Percentiles rank a stretch among this genome's conserved stretches.
phyloP scores from a whole-genome alignment of 306 rosid species.

The Cicer pinnatifidum region DNA sequence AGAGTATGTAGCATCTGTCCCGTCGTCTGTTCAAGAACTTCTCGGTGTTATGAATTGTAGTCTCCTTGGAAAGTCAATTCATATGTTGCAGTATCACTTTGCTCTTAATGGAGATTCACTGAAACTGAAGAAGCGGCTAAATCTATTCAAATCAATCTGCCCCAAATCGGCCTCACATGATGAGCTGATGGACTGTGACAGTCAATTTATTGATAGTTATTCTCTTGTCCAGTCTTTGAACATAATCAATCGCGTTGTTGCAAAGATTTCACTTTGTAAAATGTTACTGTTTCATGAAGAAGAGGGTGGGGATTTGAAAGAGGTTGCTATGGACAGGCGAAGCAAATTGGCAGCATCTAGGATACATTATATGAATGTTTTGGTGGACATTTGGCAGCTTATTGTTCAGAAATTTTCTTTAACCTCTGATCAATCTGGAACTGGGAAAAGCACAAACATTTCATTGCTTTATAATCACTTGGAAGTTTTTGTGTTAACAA shows the following conservation, averaged over 20 bases:
- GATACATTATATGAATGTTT: conserved; percentile 55
- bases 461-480: conserved; percentile 59
- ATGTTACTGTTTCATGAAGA: conserved; percentile 63
- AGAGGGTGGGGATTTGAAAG: conserved; percentile 48
- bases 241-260: conserved; percentile 60
- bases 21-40: conserved; percentile 67
- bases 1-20: conserved; percentile 62
- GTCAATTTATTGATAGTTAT: conserved; percentile 49
- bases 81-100: conserved; percentile 68
- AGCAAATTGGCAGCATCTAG: conserved; percentile 51
- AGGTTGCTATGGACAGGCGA: conserved; percentile 45
- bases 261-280: conserved; percentile 70
- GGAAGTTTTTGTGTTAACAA: conserved; percentile 65
- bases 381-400: conserved; percentile 75
- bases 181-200: conserved; percentile 67
- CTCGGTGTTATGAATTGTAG: conserved; percentile 59
- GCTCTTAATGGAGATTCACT: conserved; percentile 59
- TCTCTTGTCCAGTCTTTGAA: conserved; percentile 61
- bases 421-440: conserved; percentile 52
- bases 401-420: conserved; percentile 60
- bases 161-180: conserved; percentile 49
- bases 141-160: conserved; percentile 63
- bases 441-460: conserved; percentile 47
- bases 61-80: conserved; percentile 79
- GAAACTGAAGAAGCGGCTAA: conserved; percentile 60